Base-by-base conservation (phyloP, 495 filamentous ascomycete species). In the Pyrenula aspistea region DNA sequence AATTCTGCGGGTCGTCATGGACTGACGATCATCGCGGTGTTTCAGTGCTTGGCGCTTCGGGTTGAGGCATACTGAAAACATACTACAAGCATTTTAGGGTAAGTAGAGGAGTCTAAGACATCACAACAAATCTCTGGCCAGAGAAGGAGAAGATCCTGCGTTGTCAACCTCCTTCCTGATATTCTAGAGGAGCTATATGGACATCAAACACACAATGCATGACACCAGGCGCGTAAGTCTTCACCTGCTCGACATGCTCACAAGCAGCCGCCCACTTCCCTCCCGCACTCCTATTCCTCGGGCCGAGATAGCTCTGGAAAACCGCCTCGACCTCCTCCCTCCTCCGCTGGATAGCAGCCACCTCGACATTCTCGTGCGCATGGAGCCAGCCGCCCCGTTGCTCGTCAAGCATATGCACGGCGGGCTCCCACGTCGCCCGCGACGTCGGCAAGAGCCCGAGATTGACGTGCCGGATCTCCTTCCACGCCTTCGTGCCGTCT, bases 171-270 rank as follows among this genome's bases (percentile, higher is more conserved):
- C 31, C 31, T 42, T 8, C 15, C 15, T 15, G 31, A 42, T 4
- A 4, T 15, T 42, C 15, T 15, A 4, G 31, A 4, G 55, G 62
- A n/a, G 15, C 23, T 36, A 91, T 68, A 57, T 71, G 71, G 15
- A 96, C 74, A 71, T 96, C 91, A 67, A 90, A 86, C 10, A 95
- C 91, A 58, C 82, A 87, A 73, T 95, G 90, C 81, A 88, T 83
- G 0, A 95, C 85, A 1, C 85, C 89, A n/a, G 91, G 91, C 55
- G 88, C 91, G 75, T 87, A 94, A 20, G 88, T 90, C 78, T 96
- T 96, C 55, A 95, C 89, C 57, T 74, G 71, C 69, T 92, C 85
- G 19, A 90, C 79, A 71, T 93, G 85, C 57, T 82, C 78, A 59
- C 87, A 81, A 36, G 62, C 67, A 2, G 77, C 71, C 47, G 51